Evolutionary conservation across 495 filamentous ascomycete genomes (phyloP).

Genomic region (Trichoderma parareesei): DNA sequence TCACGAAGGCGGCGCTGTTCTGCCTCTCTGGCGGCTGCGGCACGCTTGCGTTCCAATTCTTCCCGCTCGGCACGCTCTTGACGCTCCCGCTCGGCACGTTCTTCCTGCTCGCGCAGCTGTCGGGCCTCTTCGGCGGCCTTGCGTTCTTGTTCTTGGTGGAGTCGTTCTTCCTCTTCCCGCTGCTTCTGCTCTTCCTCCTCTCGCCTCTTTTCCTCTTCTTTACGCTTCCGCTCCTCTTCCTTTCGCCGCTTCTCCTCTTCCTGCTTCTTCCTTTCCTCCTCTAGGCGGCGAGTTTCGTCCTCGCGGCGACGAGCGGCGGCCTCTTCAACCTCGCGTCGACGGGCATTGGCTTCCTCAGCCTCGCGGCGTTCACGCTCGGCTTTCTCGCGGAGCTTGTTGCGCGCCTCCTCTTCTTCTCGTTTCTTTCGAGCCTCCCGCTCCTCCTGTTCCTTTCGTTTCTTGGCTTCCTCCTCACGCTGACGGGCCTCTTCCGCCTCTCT

Average conservation of each 20-base stretch:
- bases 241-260: constrained; percentile 30
- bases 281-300: too few species aligned
- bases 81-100: constrained; percentile 30
- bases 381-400: constrained; percentile 16
- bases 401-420: constrained; percentile 22
- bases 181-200: constrained; percentile 28
- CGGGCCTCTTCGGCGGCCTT: constrained; percentile 38
- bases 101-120: constrained; percentile 36
- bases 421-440: constrained; percentile 35
- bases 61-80: constrained; percentile 38
- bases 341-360: too few species aligned
- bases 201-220: constrained; percentile 37
- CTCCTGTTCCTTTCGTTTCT: constrained; percentile 38
- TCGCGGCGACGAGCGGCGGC: too few species aligned
- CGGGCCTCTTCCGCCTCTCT: constrained; percentile 22
- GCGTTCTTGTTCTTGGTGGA: constrained; percentile 34
- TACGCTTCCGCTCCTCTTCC: constrained; percentile 24
- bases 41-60: constrained; percentile 49
- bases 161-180: constrained; percentile 32
- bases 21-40: constrained; percentile 33
- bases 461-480: constrained; percentile 23
- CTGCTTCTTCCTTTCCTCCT: constrained; percentile 29
- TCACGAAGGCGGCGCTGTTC: constrained; percentile 41
- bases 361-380: constrained; percentile 21
- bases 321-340: too few species aligned